These are phyloP conservation scores for Trebouxiophyceae sp. DNA, from an alignment of 163 green algal genomes.

Conservation along the genomic window DNA sequence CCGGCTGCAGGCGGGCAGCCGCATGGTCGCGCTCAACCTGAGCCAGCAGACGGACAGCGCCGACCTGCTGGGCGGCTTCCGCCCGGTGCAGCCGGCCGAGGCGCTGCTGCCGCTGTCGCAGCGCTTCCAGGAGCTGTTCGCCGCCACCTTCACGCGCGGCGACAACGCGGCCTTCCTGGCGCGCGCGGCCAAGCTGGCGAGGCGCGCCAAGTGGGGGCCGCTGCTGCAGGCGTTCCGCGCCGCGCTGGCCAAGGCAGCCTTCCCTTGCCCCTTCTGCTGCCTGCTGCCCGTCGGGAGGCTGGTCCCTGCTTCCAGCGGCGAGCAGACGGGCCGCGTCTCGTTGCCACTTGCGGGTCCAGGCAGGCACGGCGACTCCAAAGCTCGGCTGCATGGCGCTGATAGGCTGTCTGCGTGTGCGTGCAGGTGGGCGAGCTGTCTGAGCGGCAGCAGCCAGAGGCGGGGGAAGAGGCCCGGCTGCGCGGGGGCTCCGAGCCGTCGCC, in stretches of 20 bases:
- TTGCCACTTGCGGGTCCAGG: no score
- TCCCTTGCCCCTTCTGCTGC: background rate
- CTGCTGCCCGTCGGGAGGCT: no score
- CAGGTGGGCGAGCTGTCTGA: no score
- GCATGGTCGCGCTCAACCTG: conserved; percentile 93
- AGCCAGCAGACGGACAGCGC: conserved; percentile 92
- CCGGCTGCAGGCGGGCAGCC: conserved; percentile 44
- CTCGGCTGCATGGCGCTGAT: no score
- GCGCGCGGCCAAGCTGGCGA: conserved; percentile 56
- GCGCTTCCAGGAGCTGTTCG: conserved; percentile 46
- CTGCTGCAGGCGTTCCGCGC: conserved; percentile 80
- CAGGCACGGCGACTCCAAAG: no score
- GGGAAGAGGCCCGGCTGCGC: no score
- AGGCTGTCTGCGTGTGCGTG: no score
- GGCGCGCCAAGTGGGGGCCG: conserved; percentile 71
- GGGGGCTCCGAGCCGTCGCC: no score
- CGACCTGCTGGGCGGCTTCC: conserved; percentile 95
- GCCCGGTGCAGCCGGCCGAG: conserved; percentile 74
- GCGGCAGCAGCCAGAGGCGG: no score
- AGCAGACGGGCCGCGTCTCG: no score
- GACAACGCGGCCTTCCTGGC: conserved; percentile 86
- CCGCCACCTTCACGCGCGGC: conserved; percentile 42
- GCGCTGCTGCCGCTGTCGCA: conserved; percentile 71
- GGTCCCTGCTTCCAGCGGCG: no score
- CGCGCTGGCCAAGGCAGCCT: background rate